Base-by-base conservation (phyloP, 139 green algal genomes). In the Pleodorina starrii region DNA sequence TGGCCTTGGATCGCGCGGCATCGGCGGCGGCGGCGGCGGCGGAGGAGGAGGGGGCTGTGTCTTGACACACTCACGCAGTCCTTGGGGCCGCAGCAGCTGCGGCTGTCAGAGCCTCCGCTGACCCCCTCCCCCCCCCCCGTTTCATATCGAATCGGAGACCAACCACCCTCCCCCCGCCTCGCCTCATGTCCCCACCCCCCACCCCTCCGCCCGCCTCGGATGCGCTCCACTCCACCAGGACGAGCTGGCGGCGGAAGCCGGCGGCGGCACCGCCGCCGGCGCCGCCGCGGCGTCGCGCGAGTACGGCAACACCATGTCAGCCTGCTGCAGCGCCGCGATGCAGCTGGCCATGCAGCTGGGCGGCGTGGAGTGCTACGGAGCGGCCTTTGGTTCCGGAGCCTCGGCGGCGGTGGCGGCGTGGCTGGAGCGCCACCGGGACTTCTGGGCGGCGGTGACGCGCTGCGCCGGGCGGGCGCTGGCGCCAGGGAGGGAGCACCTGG, bases 371-470 rank as follows among this genome's bases (percentile, higher is more conserved):
- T 77, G 59, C 59, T 71, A 54, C 36, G 76, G 40, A 1, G 88
- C 87, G 16, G 73, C 73, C 14, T 77, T 85, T 7, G 85, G 90
- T 12, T 21, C 48, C 54, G 51, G 10, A 29, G 54, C 32, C 32
- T 51, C 84, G 14, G 57, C 85, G 3, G 36, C 43, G 12, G 44
- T 84, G 79, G 63, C 59, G 32, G 40, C 38, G 21, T 72, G 38
- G 74, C 68, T 79, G 7, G 35, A 29, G 0, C 42, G 23, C 0
- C 35, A 72, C 35, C 19, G 83, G 16, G 23, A 1, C 32, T 81
- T 88, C 35, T 88, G 83, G 83, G 66, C 44, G 0, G 63, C 83
- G 7, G 42, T 89, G 66, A 71, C 79, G 16, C 29, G n/a, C 0
- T 76, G 75, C 21, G 76, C 59, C 16, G 59, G 32, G 5, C 40